Evolutionary conservation across 2,329 filamentous ascomycete genomes (phyloP), one percentile per base, ranked within the genome.

Genomic region (Colletotrichum destructivum): DNA sequence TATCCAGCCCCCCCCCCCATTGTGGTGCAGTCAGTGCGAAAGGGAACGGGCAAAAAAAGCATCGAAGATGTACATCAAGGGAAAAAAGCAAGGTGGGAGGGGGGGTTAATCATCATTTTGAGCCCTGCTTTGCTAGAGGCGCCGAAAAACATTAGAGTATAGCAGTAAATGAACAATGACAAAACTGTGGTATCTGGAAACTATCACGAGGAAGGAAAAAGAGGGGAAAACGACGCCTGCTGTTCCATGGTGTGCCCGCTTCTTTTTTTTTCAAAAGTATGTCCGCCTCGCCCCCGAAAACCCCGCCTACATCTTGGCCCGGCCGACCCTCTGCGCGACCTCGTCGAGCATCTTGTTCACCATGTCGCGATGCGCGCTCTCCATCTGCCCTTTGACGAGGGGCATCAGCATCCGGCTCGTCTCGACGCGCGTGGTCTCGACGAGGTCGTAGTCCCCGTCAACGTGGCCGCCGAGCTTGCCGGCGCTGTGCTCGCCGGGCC

Each of bases 331-430:
- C 21, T 79, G 79, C 40, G 74, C 72, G 3, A 76, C 76, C 66
- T 81, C 77, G 18, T 80, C 72, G 35, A 82, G 74, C 63, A 82
- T 72, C 69, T 78, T 80, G 62, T 74, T 72, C 66, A 77, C 77
- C 47, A 82, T 75, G 9, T 78, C 76, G 16, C 75, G 76, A 52
- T 82, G 81, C 4, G 79, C 76, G 21, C 74, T 56, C 60, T 77
- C 70, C 63, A 79, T 78, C 40, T 77, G 75, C 35, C 78, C 76
- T 51, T 75, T 73, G 40, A 82, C 80, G 56, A 82, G 79, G 4
- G 80, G 79, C 79, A 82, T 81, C 56, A 82, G 69, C 38, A 82
- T 73, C 21, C 78, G 78, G 69, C 80, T 82, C 26, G 77, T 76
- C 71, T 82, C 80, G 54, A 82, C 75, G 21, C 76, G 72, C 51